Evolutionary conservation across 495 filamentous ascomycete species (phyloP), one percentile per base, ranked within the genome.

Genomic region (Melanomma pulvis-pyrius): DNA sequence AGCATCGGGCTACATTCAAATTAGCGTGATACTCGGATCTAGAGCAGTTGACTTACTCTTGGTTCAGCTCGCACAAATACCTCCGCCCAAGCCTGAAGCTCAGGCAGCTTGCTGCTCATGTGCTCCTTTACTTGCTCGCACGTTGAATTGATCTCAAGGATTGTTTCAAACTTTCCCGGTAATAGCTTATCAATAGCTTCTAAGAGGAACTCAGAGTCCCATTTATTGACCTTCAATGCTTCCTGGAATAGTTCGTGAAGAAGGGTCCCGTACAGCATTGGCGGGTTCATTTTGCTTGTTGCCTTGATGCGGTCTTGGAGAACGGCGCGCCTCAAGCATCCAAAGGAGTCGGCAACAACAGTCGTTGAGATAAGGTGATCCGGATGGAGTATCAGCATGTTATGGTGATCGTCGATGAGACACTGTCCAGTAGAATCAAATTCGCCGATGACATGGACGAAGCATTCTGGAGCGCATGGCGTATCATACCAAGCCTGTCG

Each of bases 331-430:
- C 94, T 87, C 65, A 87, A 86, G 73, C 94, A 98, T 44, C 85
- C 86, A 72, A 97, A 93, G 0, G 94, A 96, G 73, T 98, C 94
- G 36, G 90, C 94, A 32, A 98, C 89, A 9, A 93, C 90, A 8
- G 93, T 97, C 1, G 93, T 88, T 12, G 94, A 97, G 55, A 98
- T 88, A 24, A 98, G 84, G 78, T 97, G 93, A 76, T 98, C 94
- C 1, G 94, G 94, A 74, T 98, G 92, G 13, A 98, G 81, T 68
- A 98, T 93, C 39, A 98, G 78, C 79, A 97, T 89, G 70, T 96
- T 90, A 57, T 88, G 80, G 25, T 80, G 76, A 74, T 97, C 91
- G 74, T 92, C 88, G 55, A 96, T 81, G 64, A 91, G 83, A 74
- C 86, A 88, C 64, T 86, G 80, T 6, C 89, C 88, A 12, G 76